Evolutionary conservation across 192 early-diverging fungal genomes (phyloP), one percentile per base, ranked within the genome.

Genomic region (Coemansia sp.): DNA sequence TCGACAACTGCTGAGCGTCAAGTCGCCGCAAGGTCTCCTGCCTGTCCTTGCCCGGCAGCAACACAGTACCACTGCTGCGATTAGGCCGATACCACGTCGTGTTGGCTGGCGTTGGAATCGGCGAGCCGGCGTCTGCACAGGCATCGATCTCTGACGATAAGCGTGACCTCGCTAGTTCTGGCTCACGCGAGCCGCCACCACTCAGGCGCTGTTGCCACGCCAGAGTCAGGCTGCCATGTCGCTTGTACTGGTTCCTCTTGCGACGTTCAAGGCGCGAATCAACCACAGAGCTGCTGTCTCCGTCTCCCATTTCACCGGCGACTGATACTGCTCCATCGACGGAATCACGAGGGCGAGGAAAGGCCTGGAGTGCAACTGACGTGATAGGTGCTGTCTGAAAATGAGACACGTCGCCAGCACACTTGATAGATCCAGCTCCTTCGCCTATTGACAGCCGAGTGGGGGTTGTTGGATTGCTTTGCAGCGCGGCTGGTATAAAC

Each of bases 171-270:
- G 55, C 36, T 29, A 22, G 61, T 27, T 60, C 63, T 57, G 33
- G 12, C 16, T 75, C 62, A 49, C 55, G 68, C 33, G 63, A 33
- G 39, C 29, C 47, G 55, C 49, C 41, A 11, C 68, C 38, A 3
- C 71, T 66, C n/a, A 66, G 36, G 27, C 72, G 46, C 50, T 74
- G 72, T 50, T 80, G 78, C 69, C 60, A 75, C 2, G 81, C 81
- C 60, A 83, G 62, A 2, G 76, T 83, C 40, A 83, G 46, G 38
- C 81, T 83, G 38, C 81, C 81, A 46, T 83, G 75, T 4, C 81
- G 65, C 61, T 83, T 83, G 70, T 83, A 83, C 61, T 83, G 69
- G 70, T 83, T 83, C 18, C 62, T 67, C 33, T 43, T 62, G 27
- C 81, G 81, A 1, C 81, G 76, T 29, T 78, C 75, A 39, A 78